Evolutionary conservation across 139 green algal species (phyloP).

Genomic region (Coccomyxa sp.): DNA sequence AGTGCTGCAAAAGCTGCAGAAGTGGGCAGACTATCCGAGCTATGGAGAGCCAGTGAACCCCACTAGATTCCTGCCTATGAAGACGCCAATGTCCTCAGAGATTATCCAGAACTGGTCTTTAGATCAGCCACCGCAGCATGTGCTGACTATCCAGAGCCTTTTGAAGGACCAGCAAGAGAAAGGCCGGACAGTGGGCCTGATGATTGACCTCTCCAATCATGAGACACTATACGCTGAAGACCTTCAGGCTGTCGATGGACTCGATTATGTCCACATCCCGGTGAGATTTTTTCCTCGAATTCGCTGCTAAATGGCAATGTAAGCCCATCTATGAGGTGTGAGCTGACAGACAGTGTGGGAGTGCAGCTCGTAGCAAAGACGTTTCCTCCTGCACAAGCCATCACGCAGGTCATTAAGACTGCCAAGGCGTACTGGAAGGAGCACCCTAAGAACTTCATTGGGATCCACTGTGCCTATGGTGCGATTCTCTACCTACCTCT

Average conservation of each 20-base stretch:
- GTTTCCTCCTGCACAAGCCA: constrained; percentile 44
- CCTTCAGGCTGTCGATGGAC: constrained; percentile 30
- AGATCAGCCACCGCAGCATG: constrained; percentile 44
- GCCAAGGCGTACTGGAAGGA: constrained; percentile 49
- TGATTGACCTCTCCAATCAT: constrained; percentile 81
- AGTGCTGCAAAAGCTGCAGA: constrained; percentile 11
- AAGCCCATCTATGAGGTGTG: neutral
- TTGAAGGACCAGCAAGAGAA: constrained; percentile 30
- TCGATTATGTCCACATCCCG: constrained; percentile 53
- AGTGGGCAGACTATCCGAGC: constrained; percentile 53
- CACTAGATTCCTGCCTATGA: constrained; percentile 58
- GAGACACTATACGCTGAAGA: constrained; percentile 78
- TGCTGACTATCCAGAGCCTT: constrained; percentile 52
- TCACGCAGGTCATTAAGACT: constrained; percentile 48
- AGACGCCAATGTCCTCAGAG: constrained; percentile 56
- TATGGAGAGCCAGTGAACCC: constrained; percentile 40
- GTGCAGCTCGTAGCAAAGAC: constrained; percentile 66
- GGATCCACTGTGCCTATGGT: constrained; percentile 85
- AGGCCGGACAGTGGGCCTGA: constrained; percentile 49
- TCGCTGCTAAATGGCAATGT: neutral
- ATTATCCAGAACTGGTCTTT: constrained; percentile 63
- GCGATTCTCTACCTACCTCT: neutral
- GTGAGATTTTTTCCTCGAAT: neutral
- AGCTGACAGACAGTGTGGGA: neutral
- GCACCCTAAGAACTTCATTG: constrained; percentile 59